Conservation (phyloP, 495 filamentous ascomycete species). For the Neurospora sp. region DNA sequence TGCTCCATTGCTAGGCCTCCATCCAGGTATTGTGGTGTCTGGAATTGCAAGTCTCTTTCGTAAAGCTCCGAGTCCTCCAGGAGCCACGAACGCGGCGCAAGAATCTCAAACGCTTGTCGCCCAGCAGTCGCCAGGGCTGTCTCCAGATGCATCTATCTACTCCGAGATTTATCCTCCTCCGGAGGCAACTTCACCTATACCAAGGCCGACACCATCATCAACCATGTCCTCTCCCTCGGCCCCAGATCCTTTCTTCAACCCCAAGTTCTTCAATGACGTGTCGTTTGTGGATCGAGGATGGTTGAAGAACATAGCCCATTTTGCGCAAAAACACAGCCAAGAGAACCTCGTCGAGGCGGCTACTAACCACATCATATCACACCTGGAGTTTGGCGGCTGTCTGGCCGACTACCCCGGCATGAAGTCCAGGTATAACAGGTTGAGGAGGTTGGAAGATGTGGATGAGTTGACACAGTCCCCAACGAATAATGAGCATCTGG, state of each 20-base stretch:
- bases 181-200: conserved; percentile 13
- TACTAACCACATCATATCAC: conserved; percentile 62
- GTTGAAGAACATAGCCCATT: conserved; percentile 59
- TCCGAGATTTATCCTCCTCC: conserved; percentile 22
- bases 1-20: conserved; percentile 77
- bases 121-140: conserved; percentile 9
- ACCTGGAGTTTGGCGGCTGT: conserved; percentile 71
- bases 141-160: conserved; percentile 27
- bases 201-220: conserved; percentile 9
- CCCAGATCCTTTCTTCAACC: conserved; percentile 59
- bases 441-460: conserved; percentile 61
- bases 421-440: conserved; percentile 52
- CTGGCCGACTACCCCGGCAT: conserved; percentile 68
- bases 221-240: conserved; percentile 4
- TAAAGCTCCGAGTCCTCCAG: conserved; percentile 36
- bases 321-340: conserved; percentile 64
- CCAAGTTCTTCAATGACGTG: conserved; percentile 63
- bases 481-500: background rate
- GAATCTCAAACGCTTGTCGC: background rate
- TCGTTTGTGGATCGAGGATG: conserved; percentile 52
- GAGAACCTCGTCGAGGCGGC: conserved; percentile 59
- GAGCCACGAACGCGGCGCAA: conserved; percentile 8
- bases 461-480: conserved; percentile 27
- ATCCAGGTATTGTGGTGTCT: conserved; percentile 74
- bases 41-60: conserved; percentile 71